Evolutionary conservation across 2,329 filamentous ascomycete species (phyloP), one percentile per base, ranked within the genome.

Genomic region (Scortechinia acanthostroma): DNA sequence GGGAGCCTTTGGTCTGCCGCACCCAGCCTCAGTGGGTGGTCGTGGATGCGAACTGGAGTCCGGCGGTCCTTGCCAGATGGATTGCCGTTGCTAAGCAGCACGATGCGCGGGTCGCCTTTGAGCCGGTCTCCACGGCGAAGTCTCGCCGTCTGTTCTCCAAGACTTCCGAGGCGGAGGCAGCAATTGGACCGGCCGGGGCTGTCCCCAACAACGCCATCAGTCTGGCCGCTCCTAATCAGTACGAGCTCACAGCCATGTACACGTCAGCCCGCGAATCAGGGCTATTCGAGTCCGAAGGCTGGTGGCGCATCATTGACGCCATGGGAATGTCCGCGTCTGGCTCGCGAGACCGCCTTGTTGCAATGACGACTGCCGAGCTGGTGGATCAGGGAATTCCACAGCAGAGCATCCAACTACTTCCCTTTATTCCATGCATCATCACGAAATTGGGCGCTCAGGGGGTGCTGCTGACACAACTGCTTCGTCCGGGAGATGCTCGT

Each of bases 371-470:
- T 40, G 10, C 35, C 10, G 35, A 61, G 0, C 61, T 84, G 2
- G 77, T 82, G 3, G 73, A 82, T 46, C 58, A 73, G 43, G 81
- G 80, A 1, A 65, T 83, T n/a, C 78, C 81, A 1, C 81, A 85
- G 53, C 74, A 80, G 55, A 71, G 69, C 43, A 71, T 85, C 22
- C 77, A 83, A 49, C 69, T 86, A 2, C 65, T 83, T 0, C 81
- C 80, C 0, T 81, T 80, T 51, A 71, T 84, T 19, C 77, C 79
- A 0, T 73, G 68, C 23, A 70, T 84, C n/a, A 57, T 81, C 17
- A 77, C 76, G 1, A 86, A 83, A 52, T 63, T 85, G 0, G 81
- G 80, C 1, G 53, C 65, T 0, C 55, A 73, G 28, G 80, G 80
- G 2, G 77, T 80, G 3, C 61, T 86, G 1, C 59, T 83, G 20